Evolutionary conservation across 2,329 filamentous ascomycete genomes (phyloP).

Genomic region (Venturia effusa): DNA sequence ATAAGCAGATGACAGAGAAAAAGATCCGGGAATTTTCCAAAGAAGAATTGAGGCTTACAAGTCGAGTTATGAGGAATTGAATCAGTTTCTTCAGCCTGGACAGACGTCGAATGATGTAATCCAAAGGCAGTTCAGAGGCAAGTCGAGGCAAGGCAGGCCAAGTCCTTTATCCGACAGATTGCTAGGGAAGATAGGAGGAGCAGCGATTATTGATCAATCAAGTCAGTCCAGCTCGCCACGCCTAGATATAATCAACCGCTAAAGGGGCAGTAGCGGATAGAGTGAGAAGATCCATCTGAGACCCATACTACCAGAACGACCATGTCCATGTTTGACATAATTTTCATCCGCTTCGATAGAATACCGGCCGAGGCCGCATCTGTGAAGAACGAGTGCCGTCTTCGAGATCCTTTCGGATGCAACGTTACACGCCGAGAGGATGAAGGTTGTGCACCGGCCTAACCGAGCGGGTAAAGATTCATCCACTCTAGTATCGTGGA

Average conservation of each 20-base stretch:
- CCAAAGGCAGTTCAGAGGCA: neutral
- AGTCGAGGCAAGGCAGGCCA: neutral
- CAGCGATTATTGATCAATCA: neutral
- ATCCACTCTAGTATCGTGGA: neutral
- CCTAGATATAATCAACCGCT: neutral
- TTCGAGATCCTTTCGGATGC: neutral
- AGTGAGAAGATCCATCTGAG: neutral
- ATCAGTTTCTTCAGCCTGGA: neutral
- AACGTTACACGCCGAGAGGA: neutral
- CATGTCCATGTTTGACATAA: neutral
- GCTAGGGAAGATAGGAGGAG: neutral
- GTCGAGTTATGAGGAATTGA: neutral
- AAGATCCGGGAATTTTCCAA: too few species aligned
- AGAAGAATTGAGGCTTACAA: neutral
- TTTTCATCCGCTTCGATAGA: neutral
- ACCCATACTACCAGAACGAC: neutral
- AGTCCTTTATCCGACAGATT: too few species aligned
- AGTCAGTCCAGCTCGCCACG: neutral
- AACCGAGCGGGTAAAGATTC: neutral
- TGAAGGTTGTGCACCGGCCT: neutral
- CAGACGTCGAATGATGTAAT: neutral
- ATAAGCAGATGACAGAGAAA: neutral
- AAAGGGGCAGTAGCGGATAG: neutral
- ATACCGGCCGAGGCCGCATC: neutral
- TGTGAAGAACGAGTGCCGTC: neutral